These are phyloP conservation scores for Chaetomium cochliodes DNA, from an alignment of 495 filamentous ascomycete species.

Conservation along the genomic window DNA sequence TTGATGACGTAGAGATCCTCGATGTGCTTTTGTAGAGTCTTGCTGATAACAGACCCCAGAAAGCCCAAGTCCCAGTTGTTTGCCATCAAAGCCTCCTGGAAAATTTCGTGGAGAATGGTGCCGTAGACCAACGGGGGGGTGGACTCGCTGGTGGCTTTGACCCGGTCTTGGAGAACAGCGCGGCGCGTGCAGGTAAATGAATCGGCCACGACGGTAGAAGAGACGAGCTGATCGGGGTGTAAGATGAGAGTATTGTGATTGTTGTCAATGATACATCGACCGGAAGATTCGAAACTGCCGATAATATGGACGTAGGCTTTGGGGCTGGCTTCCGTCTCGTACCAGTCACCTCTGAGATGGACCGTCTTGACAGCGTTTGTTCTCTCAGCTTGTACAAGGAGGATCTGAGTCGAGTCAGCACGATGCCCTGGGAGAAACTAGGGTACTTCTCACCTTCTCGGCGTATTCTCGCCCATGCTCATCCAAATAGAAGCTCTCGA, in stretches of 20 bases:
- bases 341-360: conserved; percentile 80
- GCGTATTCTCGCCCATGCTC: conserved; percentile 56
- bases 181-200: conserved; percentile 85
- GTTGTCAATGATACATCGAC: conserved; percentile 74
- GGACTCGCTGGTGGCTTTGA: conserved; percentile 79
- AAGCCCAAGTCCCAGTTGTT: conserved; percentile 77
- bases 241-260: conserved; percentile 81
- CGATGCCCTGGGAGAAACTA: not conserved
- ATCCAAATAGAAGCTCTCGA: conserved; percentile 63
- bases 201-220: conserved; percentile 88
- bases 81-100: conserved; percentile 81
- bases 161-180: conserved; percentile 87
- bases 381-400: conserved; percentile 73
- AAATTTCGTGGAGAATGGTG: conserved; percentile 87
- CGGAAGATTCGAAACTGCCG: conserved; percentile 66
- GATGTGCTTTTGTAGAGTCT: conserved; percentile 65
- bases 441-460: conserved; percentile 64
- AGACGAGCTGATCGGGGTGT: conserved; percentile 93
- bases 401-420: conserved; percentile 52
- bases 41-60: conserved; percentile 61
- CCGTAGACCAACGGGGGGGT: conserved; percentile 82
- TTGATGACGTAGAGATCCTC: conserved; percentile 85
- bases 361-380: conserved; percentile 64
- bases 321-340: conserved; percentile 67
- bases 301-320: conserved; percentile 82